Base-by-base conservation (phyloP, 2,329 filamentous ascomycete genomes). In the Dactylellina sp. region DNA sequence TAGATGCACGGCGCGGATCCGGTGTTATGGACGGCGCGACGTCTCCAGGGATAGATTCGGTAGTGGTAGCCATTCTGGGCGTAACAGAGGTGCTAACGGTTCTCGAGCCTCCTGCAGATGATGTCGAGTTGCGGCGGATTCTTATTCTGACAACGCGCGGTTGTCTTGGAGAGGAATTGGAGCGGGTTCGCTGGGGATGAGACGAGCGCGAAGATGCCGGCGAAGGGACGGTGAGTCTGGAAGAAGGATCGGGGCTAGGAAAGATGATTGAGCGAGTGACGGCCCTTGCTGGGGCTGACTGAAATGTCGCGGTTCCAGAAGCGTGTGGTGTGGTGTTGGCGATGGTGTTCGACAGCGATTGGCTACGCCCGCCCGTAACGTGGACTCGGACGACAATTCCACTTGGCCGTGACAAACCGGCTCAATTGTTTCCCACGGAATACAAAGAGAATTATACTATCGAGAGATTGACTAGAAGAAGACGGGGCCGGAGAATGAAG, bases 41-140 rank as follows among this genome's bases (percentile, higher is more conserved):
- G 56, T 74, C n/a, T n/a, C n/a, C 70, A 22, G 70, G 70, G 7
- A 74, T 35, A 9, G 70, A 74, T 39, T 74, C 70, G 32, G 70
- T 62, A 14, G 61, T 42, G 57, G 70, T 74, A 62, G 70, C 70
- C 70, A 74, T 74, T 59, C 52, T 59, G 16, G 68, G 68, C 28
- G 60, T 72, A n/a, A 37, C 37, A 24, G 37, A 40, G 46, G 53
- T 55, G 32, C 68, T 72, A n/a, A 37, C 68, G 61, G 55, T 66
- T 42, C 68, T 49, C 22, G 56, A 61, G n/a, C 35, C 40, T 16
- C 35, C 20, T 37, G 28, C 24, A 11, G 70, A 66, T 14, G 70
- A 56, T 14, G 70, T 56, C 20, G 70, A 66, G 56, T 74, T 74
- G 53, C 70, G 70, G 18, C 70, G 70, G 40, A 74, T 74, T 32